These are phyloP conservation scores for Stropharia rugosoannulata DNA, from an alignment of 768 basidiomycete species.

Conservation along the genomic window DNA sequence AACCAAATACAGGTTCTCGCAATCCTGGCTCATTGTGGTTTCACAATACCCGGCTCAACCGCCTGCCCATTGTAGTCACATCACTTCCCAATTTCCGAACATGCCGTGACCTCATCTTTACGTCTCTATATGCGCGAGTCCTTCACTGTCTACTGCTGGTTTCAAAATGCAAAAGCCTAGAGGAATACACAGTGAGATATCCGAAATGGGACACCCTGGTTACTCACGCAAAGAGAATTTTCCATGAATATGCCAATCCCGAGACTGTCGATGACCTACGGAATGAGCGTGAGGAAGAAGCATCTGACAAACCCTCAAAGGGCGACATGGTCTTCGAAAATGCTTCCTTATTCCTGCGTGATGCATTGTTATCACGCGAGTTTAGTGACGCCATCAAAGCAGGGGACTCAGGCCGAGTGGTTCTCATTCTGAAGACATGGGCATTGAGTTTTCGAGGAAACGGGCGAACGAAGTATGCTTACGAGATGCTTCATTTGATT, in stretches of 20 bases:
- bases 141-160: no score
- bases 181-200: neutral
- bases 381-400: conserved; percentile 28
- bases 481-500: conserved; percentile 29
- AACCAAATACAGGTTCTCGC: conserved; percentile 1
- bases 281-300: no score
- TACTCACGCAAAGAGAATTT: no score
- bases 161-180: neutral
- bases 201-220: neutral
- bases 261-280: no score
- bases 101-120: no score
- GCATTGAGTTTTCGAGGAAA: conserved; percentile 28
- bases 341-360: conserved; percentile 25
- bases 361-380: conserved; percentile 24
- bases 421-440: conserved; percentile 26
- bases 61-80: no score
- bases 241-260: no score
- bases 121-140: no score
- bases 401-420: conserved; percentile 30
- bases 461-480: conserved; percentile 30
- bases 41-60: no score
- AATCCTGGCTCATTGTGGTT: no score
- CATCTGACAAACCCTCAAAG: neutral
- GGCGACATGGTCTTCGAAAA: conserved; percentile 30
- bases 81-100: no score